phyloP scores from a whole-genome alignment of 2,329 filamentous ascomycete species.

The Cercospora brassicicola region DNA sequence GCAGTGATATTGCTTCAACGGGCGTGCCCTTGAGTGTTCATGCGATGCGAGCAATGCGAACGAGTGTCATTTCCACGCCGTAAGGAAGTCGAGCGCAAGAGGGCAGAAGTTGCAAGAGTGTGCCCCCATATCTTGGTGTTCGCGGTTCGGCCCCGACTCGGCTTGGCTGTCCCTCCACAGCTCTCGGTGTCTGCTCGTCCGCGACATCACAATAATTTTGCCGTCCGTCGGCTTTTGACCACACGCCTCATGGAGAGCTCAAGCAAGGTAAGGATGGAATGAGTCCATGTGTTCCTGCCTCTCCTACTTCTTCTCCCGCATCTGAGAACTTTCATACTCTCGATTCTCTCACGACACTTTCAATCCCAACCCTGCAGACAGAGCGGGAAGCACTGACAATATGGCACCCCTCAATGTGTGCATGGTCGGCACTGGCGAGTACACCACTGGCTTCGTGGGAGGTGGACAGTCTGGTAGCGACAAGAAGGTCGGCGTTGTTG shows the following conservation, averaged over 20 bases:
- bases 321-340: not conserved
- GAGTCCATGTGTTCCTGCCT: not conserved
- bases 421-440: slow-evolving; percentile 84
- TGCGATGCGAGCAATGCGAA: not conserved
- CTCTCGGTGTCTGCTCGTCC: slow-evolving; percentile 12
- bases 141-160: slow-evolving; percentile 2
- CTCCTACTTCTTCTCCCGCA: not conserved
- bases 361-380: not conserved
- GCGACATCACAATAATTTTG: slow-evolving; percentile 13
- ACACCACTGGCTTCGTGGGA: slow-evolving; percentile 92
- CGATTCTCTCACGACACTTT: not conserved
- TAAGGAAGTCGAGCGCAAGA: not conserved
- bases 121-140: not conserved
- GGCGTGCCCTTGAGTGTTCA: not conserved
- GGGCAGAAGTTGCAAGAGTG: not conserved
- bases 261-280: not conserved
- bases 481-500: slow-evolving; percentile 95
- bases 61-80: not conserved
- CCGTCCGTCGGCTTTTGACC: slow-evolving; percentile 15
- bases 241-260: not conserved
- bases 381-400: not conserved
- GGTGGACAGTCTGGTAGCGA: slow-evolving; percentile 80
- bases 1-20: not conserved
- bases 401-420: slow-evolving; percentile 54
- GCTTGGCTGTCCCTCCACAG: not conserved